phyloP scores from a whole-genome alignment of 345 rosid species.

The Crucihimalaya himalaica region DNA sequence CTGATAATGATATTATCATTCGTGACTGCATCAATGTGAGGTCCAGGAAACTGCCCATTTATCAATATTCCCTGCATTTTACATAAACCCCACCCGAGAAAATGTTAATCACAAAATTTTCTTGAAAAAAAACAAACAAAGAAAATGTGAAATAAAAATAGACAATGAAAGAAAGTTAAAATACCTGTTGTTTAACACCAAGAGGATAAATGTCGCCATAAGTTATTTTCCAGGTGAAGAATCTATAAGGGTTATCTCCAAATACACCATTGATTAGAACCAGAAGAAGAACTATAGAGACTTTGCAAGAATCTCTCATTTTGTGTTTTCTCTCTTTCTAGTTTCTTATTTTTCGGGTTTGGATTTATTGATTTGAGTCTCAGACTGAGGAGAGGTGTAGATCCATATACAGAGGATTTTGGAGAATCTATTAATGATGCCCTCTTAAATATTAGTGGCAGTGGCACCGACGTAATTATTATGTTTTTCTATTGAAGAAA shows the following conservation, averaged over 20 bases:
- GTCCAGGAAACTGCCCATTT: slow-evolving; percentile 96
- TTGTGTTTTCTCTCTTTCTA: slow-evolving; percentile 3
- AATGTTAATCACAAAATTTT: slow-evolving; percentile 17
- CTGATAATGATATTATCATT: slow-evolving; percentile 84
- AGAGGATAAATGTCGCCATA: slow-evolving; percentile 92
- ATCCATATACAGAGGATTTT: slow-evolving; percentile 35
- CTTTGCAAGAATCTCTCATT: slow-evolving; percentile 50
- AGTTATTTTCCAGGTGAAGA: slow-evolving; percentile 82
- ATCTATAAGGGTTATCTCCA: slow-evolving; percentile 82
- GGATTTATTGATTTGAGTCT: slow-evolving; percentile 17
- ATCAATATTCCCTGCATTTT: slow-evolving; percentile 78
- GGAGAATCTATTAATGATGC: slow-evolving; percentile 31
- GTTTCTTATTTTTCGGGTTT: not conserved
- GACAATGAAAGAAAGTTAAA: not conserved
- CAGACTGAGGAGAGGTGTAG: slow-evolving; percentile 32
- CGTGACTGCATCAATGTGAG: slow-evolving; percentile 70
- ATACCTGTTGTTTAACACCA: slow-evolving; percentile 88
- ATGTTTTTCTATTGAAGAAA: not conserved
- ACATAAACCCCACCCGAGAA: slow-evolving; percentile 2
- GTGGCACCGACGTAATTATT: slow-evolving; percentile 43
- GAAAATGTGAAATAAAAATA: not conserved
- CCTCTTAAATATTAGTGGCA: slow-evolving; percentile 32
- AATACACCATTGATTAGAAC: slow-evolving; percentile 51
- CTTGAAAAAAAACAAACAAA: not conserved
- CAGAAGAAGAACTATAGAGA: slow-evolving; percentile 46